Percentiles rank a stretch among this genome's conserved stretches.
Evolutionary conservation across 1,284 basidiomycete genomes (phyloP).

Genomic region (Calocybe gambosa): DNA sequence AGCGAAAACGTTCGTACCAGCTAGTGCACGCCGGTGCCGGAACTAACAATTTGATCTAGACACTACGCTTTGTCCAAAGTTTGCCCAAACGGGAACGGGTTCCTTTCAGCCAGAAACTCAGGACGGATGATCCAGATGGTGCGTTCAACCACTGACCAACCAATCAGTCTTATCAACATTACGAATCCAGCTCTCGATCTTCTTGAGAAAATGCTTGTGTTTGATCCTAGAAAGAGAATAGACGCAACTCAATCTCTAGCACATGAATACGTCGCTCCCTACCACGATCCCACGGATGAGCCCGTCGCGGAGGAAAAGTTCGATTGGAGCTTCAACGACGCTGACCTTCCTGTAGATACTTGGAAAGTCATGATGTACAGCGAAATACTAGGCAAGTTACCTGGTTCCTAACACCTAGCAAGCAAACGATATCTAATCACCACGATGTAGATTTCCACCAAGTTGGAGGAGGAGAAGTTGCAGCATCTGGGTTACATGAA

Average conservation of each 20-base stretch:
- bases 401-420: background rate
- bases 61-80: constrained; percentile 97
- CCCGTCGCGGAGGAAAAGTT: constrained; percentile 93
- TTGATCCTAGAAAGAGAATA: constrained; percentile 96
- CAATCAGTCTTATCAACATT: constrained; percentile 10
- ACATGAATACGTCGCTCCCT: constrained; percentile 95
- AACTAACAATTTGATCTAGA: constrained; percentile 43
- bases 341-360: constrained; percentile 97
- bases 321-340: constrained; percentile 99
- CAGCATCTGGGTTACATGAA: constrained; percentile 41
- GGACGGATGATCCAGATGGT: constrained; percentile 85
- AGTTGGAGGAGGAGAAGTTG: constrained; percentile 46
- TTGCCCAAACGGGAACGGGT: constrained; percentile 94
- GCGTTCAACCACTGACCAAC: constrained; percentile 14
- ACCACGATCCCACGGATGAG: constrained; percentile 98
- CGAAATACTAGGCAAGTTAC: constrained; percentile 79
- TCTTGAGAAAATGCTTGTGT: constrained; percentile 98
- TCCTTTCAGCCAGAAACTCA: constrained; percentile 92
- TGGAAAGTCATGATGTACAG: constrained; percentile 99
- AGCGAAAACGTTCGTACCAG: constrained; percentile 78
- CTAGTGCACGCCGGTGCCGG: background rate
- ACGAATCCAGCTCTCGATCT: constrained; percentile 76
- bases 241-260: constrained; percentile 87
- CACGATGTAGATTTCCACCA: constrained; percentile 66
- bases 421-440: background rate